Evolutionary conservation across 257 asterid species (phyloP), one percentile per base, ranked within the genome.

Genomic region (Solanum habrochaites): DNA sequence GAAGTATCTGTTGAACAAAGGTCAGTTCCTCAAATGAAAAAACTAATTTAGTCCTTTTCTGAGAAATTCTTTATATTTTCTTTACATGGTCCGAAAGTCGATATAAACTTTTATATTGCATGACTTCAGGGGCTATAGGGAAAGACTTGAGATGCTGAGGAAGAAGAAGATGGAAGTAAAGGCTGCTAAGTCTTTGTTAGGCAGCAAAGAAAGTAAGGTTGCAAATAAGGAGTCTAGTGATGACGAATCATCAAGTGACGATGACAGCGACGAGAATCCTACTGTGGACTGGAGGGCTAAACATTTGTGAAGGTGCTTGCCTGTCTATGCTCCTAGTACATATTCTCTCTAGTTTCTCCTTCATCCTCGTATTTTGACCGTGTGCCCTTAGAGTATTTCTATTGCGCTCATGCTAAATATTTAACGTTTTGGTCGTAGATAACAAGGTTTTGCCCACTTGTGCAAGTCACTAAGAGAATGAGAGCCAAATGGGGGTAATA

Each of bases 241-340:
- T 84, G 90, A 93, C 87, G 95, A 93, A 87, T 92, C 95, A 52
- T 93, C 96, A 85, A 93, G 98, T 84, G 97, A 94, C 27, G 95
- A 90, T 42, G 98, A 94, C 73, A 93, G 91, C 35, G 88, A 90
- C 83, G 97, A 88, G 75, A 90, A 90, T 89, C 87, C 90, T 85
- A 90, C 93, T 66, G 94, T 94, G 71, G 98, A 97, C 90, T 97
- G 99, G 99, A 93, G 99, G 90, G 94, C 99, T 10, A 95, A 95
- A 91, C 98, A 92, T 88, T 93, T 95, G 27, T 95, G 86, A 90
- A 85, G 86, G 72, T 87, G 70, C 66, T 74, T 35, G 58, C 64
- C 56, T 11, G 18, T 52, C 27, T 87, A 87, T 86, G 52, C 86
- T 31, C 90, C 88, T 87, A 56, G 82, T 81, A 45, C 85, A 42